A percentile compares a stretch with the other conserved stretches of the same genome.
phyloP scores from a whole-genome alignment of 805 yeast species.

The Pichia ethanolica region DNA sequence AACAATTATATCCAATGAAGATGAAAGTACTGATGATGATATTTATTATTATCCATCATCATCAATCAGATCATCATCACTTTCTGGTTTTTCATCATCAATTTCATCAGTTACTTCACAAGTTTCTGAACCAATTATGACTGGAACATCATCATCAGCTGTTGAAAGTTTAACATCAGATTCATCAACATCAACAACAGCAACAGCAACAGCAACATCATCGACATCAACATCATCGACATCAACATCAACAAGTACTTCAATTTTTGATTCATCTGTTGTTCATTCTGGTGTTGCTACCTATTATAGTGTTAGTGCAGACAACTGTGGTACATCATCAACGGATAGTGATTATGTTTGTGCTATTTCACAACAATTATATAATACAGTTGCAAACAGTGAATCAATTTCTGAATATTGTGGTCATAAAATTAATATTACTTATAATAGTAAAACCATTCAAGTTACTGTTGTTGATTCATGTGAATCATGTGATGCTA shows the following conservation, averaged over 20 bases:
- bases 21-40: too few relatives aligned
- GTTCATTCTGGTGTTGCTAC: constrained; percentile 40
- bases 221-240: neutral
- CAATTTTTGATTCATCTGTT: constrained; percentile 7
- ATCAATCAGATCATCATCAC: too few relatives aligned
- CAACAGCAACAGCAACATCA: too few relatives aligned
- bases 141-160: too few relatives aligned
- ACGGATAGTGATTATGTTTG: constrained; percentile 37
- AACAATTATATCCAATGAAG: too few relatives aligned
- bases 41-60: too few relatives aligned
- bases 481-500: constrained; percentile 40
- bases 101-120: too few relatives aligned
- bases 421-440: constrained; percentile 42
- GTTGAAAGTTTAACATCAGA: too few relatives aligned
- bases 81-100: too few relatives aligned
- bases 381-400: constrained; percentile 20
- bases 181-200: too few relatives aligned
- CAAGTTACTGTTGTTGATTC: constrained; percentile 48
- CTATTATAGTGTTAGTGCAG: constrained; percentile 37
- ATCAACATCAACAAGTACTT: constrained; percentile 3
- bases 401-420: constrained; percentile 34
- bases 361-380: constrained; percentile 42
- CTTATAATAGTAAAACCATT: constrained; percentile 41
- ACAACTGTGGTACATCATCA: constrained; percentile 44
- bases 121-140: too few relatives aligned